phyloP scores from a whole-genome alignment of 805 yeast species.

The Candida hispaniensis region DNA sequence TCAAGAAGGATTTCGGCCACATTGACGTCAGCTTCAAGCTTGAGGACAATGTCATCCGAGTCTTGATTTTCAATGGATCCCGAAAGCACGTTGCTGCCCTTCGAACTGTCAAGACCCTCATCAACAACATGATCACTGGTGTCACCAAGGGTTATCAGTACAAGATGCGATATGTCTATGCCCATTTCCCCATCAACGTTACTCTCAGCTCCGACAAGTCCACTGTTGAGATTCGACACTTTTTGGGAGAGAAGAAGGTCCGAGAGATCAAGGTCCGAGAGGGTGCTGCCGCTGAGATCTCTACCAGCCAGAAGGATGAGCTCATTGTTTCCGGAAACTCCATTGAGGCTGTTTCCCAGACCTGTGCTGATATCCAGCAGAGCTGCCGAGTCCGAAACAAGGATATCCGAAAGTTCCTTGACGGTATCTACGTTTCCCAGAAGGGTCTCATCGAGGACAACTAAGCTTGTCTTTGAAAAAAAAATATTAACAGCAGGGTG shows the following conservation, averaged over 20 bases:
- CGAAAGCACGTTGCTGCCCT: slow-evolving; percentile 99
- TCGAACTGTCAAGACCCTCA: slow-evolving; percentile 95
- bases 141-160: slow-evolving; percentile 98
- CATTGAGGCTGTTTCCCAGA: slow-evolving; percentile 93
- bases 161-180: slow-evolving; percentile 99
- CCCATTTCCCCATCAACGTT: slow-evolving; percentile 99
- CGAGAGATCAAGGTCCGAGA: slow-evolving; percentile 77
- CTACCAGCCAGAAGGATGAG: slow-evolving; percentile 88
- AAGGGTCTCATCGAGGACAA: slow-evolving; percentile 80
- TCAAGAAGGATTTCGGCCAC: slow-evolving; percentile 85
- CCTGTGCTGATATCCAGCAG: slow-evolving; percentile 97
- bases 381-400: slow-evolving; percentile 98
- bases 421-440: slow-evolving; percentile 98
- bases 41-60: slow-evolving; percentile 60
- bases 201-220: slow-evolving; percentile 73
- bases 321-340: slow-evolving; percentile 89
- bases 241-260: slow-evolving; percentile 98
- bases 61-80: slow-evolving; percentile 97
- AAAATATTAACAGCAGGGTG: slow-evolving; percentile 6
- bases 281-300: slow-evolving; percentile 80
- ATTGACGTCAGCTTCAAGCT: slow-evolving; percentile 91
- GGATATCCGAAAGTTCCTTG: slow-evolving; percentile 99
- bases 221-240: slow-evolving; percentile 94
- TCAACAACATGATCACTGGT: slow-evolving; percentile 92
- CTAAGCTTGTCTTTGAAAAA: slow-evolving; percentile 17